Evolutionary conservation across 306 rosid species (phyloP).

Genomic region (Malus asiatica): DNA sequence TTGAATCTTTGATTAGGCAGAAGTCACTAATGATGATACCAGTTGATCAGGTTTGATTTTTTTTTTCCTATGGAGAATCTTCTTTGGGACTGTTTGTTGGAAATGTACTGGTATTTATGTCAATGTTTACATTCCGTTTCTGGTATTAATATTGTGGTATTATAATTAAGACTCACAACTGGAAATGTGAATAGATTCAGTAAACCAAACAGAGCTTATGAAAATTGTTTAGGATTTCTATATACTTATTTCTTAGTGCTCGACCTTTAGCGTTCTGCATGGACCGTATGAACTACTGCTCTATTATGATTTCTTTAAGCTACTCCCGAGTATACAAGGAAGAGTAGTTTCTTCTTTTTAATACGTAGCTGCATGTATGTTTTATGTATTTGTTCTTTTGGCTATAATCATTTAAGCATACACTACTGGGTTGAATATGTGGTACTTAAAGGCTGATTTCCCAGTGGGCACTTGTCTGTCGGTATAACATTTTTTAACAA

Average conservation of each 20-base stretch:
- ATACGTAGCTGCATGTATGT: background rate
- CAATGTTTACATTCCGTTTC: background rate
- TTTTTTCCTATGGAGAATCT: background rate
- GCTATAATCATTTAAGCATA: background rate
- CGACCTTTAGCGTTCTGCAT: background rate
- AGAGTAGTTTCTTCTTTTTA: background rate
- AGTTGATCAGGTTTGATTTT: conserved; percentile 67
- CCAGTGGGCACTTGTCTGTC: background rate
- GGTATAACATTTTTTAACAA: background rate
- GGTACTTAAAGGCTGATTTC: background rate
- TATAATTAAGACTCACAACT: background rate
- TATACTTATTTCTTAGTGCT: background rate
- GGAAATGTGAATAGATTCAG: background rate
- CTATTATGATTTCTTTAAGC: background rate
- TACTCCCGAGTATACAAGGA: background rate
- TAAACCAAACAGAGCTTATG: background rate
- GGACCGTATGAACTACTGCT: background rate
- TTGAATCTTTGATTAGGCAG: conserved; percentile 95
- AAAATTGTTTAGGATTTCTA: background rate
- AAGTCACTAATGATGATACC: conserved; percentile 97
- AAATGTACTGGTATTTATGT: background rate
- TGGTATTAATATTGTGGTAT: background rate
- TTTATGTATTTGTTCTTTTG: background rate
- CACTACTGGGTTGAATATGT: background rate
- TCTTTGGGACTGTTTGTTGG: background rate